These are phyloP conservation scores for Rickenella mellea DNA, from an alignment of 768 basidiomycete species.

Conservation along the genomic window DNA sequence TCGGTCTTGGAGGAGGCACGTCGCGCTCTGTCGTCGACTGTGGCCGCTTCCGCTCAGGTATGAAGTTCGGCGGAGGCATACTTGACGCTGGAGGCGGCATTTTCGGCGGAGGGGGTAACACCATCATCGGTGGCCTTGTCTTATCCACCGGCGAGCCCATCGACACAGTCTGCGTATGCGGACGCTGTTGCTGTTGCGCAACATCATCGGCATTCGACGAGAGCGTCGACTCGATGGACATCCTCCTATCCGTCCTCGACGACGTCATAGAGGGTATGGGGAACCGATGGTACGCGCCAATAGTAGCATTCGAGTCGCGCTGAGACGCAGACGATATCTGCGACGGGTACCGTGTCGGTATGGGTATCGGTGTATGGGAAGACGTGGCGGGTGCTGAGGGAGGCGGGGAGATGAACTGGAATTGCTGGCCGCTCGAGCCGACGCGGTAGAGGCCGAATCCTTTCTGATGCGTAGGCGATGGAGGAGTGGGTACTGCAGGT, in stretches of 20 bases:
- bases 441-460: conserved; percentile 41
- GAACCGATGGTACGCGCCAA: conserved; percentile 19
- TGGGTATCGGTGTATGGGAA: conserved; percentile 21
- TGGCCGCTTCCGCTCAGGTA: conserved; percentile 56
- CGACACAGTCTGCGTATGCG: conserved; percentile 58
- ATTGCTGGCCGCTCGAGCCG: conserved; percentile 53
- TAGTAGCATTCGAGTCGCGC: conserved; percentile 43
- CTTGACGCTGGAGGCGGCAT: conserved; percentile 60
- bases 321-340: conserved; percentile 31
- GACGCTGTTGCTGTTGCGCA: conserved; percentile 12
- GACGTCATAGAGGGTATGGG: conserved; percentile 38
- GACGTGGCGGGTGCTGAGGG: conserved; percentile 27
- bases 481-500: conserved; percentile 13
- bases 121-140: conserved; percentile 78
- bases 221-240: conserved; percentile 63
- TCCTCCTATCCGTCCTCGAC: conserved; percentile 51
- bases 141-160: conserved; percentile 51
- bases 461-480: no score
- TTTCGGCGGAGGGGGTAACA: conserved; percentile 70
- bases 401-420: conserved; percentile 50
- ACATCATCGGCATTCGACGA: conserved; percentile 42
- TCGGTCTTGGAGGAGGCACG: conserved; percentile 74
- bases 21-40: conserved; percentile 36
- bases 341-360: conserved; percentile 28
- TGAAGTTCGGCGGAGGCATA: conserved; percentile 70